Evolutionary conservation across 345 rosid genomes (phyloP).

Genomic region (Camelina neglecta): DNA sequence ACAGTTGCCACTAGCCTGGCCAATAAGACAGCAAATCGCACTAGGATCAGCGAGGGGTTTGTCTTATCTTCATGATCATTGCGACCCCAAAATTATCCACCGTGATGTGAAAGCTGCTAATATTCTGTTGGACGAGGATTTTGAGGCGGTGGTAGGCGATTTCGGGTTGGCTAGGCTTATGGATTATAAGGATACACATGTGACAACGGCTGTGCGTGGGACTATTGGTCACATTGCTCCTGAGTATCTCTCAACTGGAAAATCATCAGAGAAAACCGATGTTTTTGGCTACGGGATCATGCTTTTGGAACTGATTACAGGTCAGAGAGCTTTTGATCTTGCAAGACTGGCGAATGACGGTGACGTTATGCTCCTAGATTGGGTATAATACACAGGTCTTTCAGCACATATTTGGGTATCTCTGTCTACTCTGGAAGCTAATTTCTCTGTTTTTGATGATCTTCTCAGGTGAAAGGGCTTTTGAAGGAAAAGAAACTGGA

Average conservation of each 20-base stretch:
- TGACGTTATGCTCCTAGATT: slow-evolving; percentile 92
- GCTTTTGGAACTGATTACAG: slow-evolving; percentile 93
- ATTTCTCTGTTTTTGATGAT: slow-evolving; percentile 19
- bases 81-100: slow-evolving; percentile 94
- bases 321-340: slow-evolving; percentile 96
- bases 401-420: background rate
- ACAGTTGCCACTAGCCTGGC: slow-evolving; percentile 90
- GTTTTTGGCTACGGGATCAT: slow-evolving; percentile 95
- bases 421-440: background rate
- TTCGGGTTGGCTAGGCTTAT: slow-evolving; percentile 91
- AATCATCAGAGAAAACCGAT: slow-evolving; percentile 95
- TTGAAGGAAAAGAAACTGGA: slow-evolving; percentile 83
- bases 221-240: slow-evolving; percentile 98
- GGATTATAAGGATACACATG: slow-evolving; percentile 98
- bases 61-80: slow-evolving; percentile 94
- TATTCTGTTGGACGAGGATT: slow-evolving; percentile 88
- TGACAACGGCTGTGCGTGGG: slow-evolving; percentile 94
- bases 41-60: slow-evolving; percentile 94
- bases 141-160: slow-evolving; percentile 95
- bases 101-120: slow-evolving; percentile 99
- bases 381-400: slow-evolving; percentile 55
- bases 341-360: slow-evolving; percentile 93
- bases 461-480: slow-evolving; percentile 79
- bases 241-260: slow-evolving; percentile 90
- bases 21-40: slow-evolving; percentile 75